These are phyloP conservation scores for Saccharomycopsis fermentans DNA, from an alignment of 805 yeast genomes.

Conservation along the genomic window DNA sequence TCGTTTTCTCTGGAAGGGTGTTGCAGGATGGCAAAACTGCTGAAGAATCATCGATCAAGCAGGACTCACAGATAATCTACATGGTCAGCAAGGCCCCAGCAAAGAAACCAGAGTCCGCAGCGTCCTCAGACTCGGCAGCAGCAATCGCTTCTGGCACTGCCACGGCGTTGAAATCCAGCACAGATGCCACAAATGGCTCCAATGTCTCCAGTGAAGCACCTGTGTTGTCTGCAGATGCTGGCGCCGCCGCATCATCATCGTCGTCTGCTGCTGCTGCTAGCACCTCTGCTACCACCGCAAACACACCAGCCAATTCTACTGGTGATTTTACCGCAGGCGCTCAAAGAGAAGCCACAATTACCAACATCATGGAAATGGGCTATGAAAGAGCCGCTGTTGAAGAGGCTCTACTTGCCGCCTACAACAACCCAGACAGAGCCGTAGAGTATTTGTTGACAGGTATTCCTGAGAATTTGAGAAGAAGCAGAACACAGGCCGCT, in stretches of 20 bases:
- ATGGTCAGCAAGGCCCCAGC: constrained; percentile 57
- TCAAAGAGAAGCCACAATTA: constrained; percentile 68
- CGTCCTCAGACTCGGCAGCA: constrained; percentile 3
- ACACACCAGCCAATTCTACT: constrained; percentile 20
- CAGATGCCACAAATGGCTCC: constrained; percentile 10
- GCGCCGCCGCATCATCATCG: too few species aligned
- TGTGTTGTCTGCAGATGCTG: constrained; percentile 18
- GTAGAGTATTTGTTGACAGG: constrained; percentile 91
- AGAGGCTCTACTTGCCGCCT: constrained; percentile 88
- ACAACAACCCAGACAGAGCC: constrained; percentile 95
- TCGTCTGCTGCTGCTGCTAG: constrained; percentile 20
- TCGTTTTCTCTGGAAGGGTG: constrained; percentile 88
- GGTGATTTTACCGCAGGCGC: constrained; percentile 69
- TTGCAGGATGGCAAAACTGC: constrained; percentile 74
- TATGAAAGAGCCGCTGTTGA: constrained; percentile 82
- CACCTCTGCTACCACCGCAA: constrained; percentile 1
- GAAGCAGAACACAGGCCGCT: constrained; percentile 24
- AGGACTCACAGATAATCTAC: constrained; percentile 79
- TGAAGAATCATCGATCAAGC: constrained; percentile 65
- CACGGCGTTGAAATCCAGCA: not conserved
- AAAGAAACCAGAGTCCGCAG: constrained; percentile 18
- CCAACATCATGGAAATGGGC: constrained; percentile 91
- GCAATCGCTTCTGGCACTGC: constrained; percentile 21
- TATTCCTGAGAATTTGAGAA: constrained; percentile 51
- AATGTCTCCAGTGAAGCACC: constrained; percentile 23